Conservation (phyloP, 306 rosid genomes). For the Gastrolobium bilobum region DNA sequence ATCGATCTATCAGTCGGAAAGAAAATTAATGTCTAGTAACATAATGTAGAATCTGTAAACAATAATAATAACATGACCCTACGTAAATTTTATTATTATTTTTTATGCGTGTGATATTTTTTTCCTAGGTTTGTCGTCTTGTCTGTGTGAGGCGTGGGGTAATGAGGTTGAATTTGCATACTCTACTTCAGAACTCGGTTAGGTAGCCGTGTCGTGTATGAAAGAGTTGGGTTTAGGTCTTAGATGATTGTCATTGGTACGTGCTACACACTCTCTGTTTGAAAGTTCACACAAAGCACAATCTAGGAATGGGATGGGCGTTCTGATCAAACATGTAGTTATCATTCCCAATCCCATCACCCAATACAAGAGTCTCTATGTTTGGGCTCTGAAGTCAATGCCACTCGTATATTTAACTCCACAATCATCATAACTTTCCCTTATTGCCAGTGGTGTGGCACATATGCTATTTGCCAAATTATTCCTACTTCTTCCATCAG, state of each 20-base stretch:
- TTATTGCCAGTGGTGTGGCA: conserved; percentile 39
- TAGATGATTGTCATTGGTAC: conserved; percentile 16
- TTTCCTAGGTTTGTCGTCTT: background rate
- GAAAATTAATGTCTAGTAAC: too few species aligned
- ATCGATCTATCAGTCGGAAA: too few species aligned
- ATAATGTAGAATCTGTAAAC: background rate
- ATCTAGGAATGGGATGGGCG: conserved; percentile 44
- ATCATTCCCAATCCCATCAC: conserved; percentile 59
- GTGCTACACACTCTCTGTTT: conserved; percentile 46
- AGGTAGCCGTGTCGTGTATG: conserved; percentile 11
- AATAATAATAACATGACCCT: conserved; percentile 10
- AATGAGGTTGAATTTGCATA: background rate
- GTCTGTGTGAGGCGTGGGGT: background rate
- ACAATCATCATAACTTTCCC: conserved; percentile 36
- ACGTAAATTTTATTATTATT: background rate
- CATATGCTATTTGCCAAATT: conserved; percentile 44
- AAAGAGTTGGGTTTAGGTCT: background rate
- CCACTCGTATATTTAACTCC: background rate
- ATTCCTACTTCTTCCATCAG: conserved; percentile 39
- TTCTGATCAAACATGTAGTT: conserved; percentile 44
- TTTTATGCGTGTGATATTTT: background rate
- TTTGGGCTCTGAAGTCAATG: conserved; percentile 67
- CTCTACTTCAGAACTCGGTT: background rate
- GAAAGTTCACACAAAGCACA: conserved; percentile 29
- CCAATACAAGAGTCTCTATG: conserved; percentile 40